A percentile compares a stretch with the other conserved stretches of the same genome.
These are phyloP conservation scores for Volvox reticuliferus DNA, from an alignment of 139 green algal species.

Conservation along the genomic window DNA sequence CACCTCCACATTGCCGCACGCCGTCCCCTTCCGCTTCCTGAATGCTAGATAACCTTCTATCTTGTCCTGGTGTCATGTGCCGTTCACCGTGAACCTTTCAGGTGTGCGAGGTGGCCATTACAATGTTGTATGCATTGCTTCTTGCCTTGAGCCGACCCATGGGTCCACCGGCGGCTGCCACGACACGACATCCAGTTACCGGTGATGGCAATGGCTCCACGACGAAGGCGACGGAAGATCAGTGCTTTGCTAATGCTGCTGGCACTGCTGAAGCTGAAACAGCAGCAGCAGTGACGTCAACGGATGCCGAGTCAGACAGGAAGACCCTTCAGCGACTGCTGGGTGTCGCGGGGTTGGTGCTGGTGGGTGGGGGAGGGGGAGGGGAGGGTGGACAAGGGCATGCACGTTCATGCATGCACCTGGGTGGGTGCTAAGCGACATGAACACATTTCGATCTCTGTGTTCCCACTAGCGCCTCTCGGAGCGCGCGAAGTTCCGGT, in stretches of 20 bases:
- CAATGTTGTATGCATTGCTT: conserved; percentile 9
- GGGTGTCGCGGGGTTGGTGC: background rate
- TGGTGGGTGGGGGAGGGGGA: conserved; percentile 7
- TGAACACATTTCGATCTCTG: no score
- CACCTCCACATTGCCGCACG: background rate
- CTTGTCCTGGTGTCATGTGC: no score
- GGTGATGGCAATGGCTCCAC: no score
- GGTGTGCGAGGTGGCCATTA: conserved; percentile 45
- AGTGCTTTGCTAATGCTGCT: background rate
- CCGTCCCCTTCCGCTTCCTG: no score
- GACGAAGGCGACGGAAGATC: no score
- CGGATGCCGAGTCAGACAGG: background rate
- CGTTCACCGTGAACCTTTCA: background rate
- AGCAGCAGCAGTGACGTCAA: background rate
- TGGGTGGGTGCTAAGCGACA: no score
- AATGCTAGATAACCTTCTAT: no score
- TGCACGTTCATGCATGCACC: no score
- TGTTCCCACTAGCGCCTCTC: no score
- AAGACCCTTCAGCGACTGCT: background rate
- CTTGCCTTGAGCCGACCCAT: conserved; percentile 4
- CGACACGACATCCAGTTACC: no score
- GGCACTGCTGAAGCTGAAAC: background rate
- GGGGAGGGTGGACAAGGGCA: background rate
- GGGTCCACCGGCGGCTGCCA: background rate
- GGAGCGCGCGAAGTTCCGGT: no score